Base-by-base conservation (phyloP, 2,329 filamentous ascomycete genomes). In the Fusarium sp. region DNA sequence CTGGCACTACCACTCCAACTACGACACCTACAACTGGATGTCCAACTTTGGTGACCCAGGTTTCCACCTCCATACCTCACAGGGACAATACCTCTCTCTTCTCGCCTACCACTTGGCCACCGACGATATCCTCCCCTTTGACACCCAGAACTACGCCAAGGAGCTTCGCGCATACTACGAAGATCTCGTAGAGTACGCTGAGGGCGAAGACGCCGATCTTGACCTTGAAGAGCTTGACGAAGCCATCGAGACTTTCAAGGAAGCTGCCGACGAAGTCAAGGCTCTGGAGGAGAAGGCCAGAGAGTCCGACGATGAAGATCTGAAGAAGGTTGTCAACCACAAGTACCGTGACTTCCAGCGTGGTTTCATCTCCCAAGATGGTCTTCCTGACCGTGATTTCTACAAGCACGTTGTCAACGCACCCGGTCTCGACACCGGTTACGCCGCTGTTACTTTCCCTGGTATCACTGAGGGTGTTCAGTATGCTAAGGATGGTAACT, bases 21-120 rank as follows among this genome's bases (percentile, higher is more conserved):
- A 95, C 77, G 94, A 97, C 77, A 92, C 88, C 34, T 95, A 92
- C 77, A 84, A 91, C 74, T 97, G 93, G 93, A 96, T 96, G 92
- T 86, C 90, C 16, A 90, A 83, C 5, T 94, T 89, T 71, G 93
- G 93, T 6, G 94, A 97, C 71, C 85, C 86, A 2, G 85, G 82
- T 1, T 89, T 87, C 53, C 82, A 87, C n/a, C 87, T 90, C 43
- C 90, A 92, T 67, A 79, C 84, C 10, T 83, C 89, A 2, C 83
- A 86, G 63, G 83, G 89, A 2, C 88, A 84, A 74, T 84, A 82
- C 43, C 67, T 84, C 1, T 73, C 79, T 0, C 77, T 84, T 1
- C 57, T 84, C 0, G 80, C 79, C 0, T 82, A 81, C 45, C 80
- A 80, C 30, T 72, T 84, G 2, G 77, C 81, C 8, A 77, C 76